phyloP scores from a whole-genome alignment of 2,329 filamentous ascomycete genomes.

The Xylaria arbuscula region DNA sequence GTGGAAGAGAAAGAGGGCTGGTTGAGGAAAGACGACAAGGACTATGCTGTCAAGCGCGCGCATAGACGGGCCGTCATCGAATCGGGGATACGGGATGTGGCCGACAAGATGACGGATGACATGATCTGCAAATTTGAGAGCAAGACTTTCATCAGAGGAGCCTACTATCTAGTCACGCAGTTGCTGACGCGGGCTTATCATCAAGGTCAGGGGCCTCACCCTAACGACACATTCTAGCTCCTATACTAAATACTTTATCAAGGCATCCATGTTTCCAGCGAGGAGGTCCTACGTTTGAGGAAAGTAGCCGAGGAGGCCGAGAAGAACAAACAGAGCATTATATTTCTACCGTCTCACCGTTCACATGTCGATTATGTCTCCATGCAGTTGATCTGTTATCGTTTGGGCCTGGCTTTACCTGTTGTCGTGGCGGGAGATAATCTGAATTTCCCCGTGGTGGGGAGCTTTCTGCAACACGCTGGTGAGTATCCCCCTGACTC shows the following conservation, averaged over 20 bases:
- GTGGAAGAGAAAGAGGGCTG: constrained; percentile 82
- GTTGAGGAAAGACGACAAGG: constrained; percentile 66
- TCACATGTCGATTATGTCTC: constrained; percentile 98
- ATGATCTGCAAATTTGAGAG: constrained; percentile 99
- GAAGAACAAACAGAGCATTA: constrained; percentile 90
- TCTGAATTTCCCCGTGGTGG: constrained; percentile 91
- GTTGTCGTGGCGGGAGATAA: constrained; percentile 97
- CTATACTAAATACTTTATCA: constrained; percentile 15
- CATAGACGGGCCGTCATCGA: constrained; percentile 74
- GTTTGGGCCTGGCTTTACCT: constrained; percentile 86
- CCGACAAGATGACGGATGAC: constrained; percentile 85
- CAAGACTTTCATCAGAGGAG: constrained; percentile 88
- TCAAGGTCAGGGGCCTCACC: no score
- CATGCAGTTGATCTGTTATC: constrained; percentile 93
- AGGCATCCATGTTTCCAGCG: constrained; percentile 91
- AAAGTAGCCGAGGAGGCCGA: constrained; percentile 85
- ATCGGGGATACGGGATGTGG: constrained; percentile 79
- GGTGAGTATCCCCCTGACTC: constrained; percentile 56
- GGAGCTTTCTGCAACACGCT: constrained; percentile 92
- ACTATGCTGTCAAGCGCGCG: constrained; percentile 63
- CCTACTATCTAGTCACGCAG: constrained; percentile 90
- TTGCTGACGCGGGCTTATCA: constrained; percentile 93
- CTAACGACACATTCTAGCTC: no score
- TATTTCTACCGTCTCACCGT: constrained; percentile 93
- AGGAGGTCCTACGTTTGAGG: constrained; percentile 86